phyloP scores from a whole-genome alignment of 2,329 filamentous ascomycete genomes.

The Fonsecaea pugnacius region DNA sequence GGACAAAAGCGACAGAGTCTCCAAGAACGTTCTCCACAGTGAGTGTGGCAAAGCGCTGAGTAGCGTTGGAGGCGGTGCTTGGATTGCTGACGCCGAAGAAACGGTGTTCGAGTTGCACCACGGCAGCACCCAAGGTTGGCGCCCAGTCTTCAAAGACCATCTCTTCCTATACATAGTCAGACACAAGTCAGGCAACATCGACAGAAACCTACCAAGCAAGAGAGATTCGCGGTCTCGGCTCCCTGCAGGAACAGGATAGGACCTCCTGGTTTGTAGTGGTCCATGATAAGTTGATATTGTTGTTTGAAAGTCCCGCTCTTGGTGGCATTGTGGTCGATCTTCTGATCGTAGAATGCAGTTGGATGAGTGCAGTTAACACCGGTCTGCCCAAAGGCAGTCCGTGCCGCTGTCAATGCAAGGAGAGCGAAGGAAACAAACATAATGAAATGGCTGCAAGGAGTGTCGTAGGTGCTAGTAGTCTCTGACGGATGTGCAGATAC shows the following conservation, averaged over 20 bases:
- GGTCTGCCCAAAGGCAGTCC: background rate
- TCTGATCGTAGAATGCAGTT: conserved; percentile 17
- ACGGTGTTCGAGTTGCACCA: conserved; percentile 21
- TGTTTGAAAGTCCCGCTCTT: conserved; percentile 20
- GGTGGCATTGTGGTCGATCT: conserved; percentile 11
- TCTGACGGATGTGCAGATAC: background rate
- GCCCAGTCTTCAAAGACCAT: conserved; percentile 19
- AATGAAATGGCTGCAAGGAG: background rate
- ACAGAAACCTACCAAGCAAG: conserved; percentile 15
- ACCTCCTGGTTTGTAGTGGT: conserved; percentile 20
- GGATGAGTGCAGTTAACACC: background rate
- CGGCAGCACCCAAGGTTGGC: conserved; percentile 9
- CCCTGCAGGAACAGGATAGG: conserved; percentile 23
- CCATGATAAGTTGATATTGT: conserved; percentile 18
- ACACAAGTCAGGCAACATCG: background rate
- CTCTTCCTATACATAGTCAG: conserved; percentile 7
- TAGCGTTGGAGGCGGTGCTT: conserved; percentile 6
- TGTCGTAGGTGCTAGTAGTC: background rate
- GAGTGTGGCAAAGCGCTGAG: conserved; percentile 11
- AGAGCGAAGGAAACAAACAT: background rate
- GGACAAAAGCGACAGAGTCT: conserved; percentile 22
- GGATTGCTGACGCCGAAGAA: conserved; percentile 27
- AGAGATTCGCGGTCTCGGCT: conserved; percentile 13
- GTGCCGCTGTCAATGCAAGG: background rate
- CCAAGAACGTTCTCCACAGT: conserved; percentile 24